Percentiles rank a stretch among this genome's conserved stretches.
These are phyloP conservation scores for Edaphochlamys debaryana DNA, from an alignment of 139 green algal species.

Conservation along the genomic window DNA sequence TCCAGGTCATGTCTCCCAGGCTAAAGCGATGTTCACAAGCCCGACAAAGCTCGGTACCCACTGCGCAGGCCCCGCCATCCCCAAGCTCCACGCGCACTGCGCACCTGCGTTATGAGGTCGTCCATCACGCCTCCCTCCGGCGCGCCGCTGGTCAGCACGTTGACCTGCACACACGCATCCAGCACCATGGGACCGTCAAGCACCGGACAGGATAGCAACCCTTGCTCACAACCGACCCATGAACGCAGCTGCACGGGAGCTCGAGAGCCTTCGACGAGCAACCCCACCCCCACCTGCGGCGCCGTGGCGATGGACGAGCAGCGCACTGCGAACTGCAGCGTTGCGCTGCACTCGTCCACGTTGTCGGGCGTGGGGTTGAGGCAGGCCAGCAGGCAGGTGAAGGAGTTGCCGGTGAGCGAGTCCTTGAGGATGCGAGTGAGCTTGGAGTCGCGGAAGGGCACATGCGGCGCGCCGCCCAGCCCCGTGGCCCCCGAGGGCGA, in stretches of 20 bases:
- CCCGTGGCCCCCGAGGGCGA: neutral
- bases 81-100: too few relatives aligned
- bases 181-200: too few relatives aligned
- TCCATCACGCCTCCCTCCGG: neutral
- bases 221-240: too few relatives aligned
- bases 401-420: conserved; percentile 52
- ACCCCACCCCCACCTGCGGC: conserved; percentile 43
- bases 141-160: conserved; percentile 8
- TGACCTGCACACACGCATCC: too few relatives aligned
- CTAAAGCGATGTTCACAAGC: too few relatives aligned
- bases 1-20: too few relatives aligned
- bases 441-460: conserved; percentile 71
- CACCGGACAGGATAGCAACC: too few relatives aligned
- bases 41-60: too few relatives aligned
- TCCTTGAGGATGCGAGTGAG: conserved; percentile 72
- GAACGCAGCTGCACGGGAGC: too few relatives aligned
- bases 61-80: too few relatives aligned
- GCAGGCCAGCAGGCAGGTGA: conserved; percentile 51
- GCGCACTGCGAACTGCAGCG: conserved; percentile 64
- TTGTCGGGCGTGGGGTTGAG: conserved; percentile 53
- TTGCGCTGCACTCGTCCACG: conserved; percentile 56
- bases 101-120: conserved; percentile 5
- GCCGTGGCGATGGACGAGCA: conserved; percentile 15
- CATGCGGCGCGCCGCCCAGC: conserved; percentile 35
- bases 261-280: too few relatives aligned